Percentiles rank a stretch among this genome's conserved stretches.
Conservation (phyloP, 192 early-diverging fungal genomes). For the Backusella psychrophila region DNA sequence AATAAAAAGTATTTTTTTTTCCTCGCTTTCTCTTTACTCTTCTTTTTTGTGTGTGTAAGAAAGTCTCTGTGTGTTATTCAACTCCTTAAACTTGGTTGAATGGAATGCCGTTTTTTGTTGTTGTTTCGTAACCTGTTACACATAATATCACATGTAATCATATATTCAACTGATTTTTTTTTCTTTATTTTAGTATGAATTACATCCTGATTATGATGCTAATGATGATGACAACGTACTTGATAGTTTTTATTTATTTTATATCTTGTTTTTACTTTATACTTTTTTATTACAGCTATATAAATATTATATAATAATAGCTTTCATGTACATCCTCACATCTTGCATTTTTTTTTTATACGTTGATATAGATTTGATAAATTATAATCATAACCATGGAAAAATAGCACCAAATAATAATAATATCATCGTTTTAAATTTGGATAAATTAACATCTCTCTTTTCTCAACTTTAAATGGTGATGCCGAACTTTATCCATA, state of each 20-base stretch:
- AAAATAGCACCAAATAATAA: neutral
- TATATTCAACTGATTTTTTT: neutral
- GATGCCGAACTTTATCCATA: conserved; percentile 4
- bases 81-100: neutral
- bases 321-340: neutral
- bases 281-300: neutral
- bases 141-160: neutral
- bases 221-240: neutral
- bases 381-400: neutral
- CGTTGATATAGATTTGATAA: neutral
- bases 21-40: neutral
- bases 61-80: neutral
- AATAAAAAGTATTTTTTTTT: conserved; percentile 5
- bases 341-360: neutral
- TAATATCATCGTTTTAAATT: neutral
- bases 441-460: conserved; percentile 5
- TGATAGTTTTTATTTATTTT: neutral
- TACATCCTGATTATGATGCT: neutral
- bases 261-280: neutral
- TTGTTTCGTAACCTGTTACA: neutral
- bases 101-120: neutral
- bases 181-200: neutral
- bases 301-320: neutral
- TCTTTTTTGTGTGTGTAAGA: neutral
- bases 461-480: neutral